These are phyloP conservation scores for Diplodia scrobiculata DNA, from an alignment of 2,329 filamentous ascomycete genomes.

Conservation along the genomic window DNA sequence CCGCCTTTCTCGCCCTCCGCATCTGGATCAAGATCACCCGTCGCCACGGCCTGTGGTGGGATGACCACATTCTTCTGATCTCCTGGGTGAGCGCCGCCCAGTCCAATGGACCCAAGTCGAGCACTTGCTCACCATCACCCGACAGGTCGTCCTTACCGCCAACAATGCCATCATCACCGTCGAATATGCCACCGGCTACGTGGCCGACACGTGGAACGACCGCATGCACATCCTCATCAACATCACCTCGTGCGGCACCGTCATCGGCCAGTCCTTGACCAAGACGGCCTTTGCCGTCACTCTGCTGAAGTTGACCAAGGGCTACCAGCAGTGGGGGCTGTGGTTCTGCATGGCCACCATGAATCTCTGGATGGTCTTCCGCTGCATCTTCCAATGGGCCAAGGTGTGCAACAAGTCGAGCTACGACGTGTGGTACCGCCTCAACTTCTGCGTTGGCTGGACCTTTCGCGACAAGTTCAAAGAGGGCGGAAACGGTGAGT, in stretches of 20 bases:
- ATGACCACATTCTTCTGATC: slow-evolving; percentile 45
- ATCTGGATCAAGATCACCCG: slow-evolving; percentile 45
- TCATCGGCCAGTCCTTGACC: slow-evolving; percentile 43
- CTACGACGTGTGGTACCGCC: slow-evolving; percentile 54
- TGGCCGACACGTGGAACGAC: slow-evolving; percentile 53
- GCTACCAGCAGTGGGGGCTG: slow-evolving; percentile 49
- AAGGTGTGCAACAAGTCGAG: slow-evolving; percentile 49
- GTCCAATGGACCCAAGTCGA: neutral
- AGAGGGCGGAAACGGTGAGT: slow-evolving; percentile 55
- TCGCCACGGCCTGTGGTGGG: slow-evolving; percentile 47
- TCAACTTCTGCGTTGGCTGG: slow-evolving; percentile 51
- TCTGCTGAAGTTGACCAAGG: slow-evolving; percentile 49
- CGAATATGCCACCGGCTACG: slow-evolving; percentile 55
- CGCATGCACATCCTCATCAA: slow-evolving; percentile 59
- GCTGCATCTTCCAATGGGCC: slow-evolving; percentile 55
- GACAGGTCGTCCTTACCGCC: slow-evolving; percentile 48
- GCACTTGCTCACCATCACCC: slow-evolving; percentile 17
- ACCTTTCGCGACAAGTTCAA: slow-evolving; percentile 51
- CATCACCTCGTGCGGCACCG: slow-evolving; percentile 45
- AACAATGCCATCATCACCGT: slow-evolving; percentile 53
- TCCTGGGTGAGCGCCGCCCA: slow-evolving; percentile 41
- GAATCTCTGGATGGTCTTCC: slow-evolving; percentile 54
- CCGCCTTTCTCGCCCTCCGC: slow-evolving; percentile 42
- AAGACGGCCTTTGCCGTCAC: slow-evolving; percentile 48
- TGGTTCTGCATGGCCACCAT: slow-evolving; percentile 56